Base-by-base conservation (phyloP, 331 rosid genomes). In the Arachis monticola region DNA sequence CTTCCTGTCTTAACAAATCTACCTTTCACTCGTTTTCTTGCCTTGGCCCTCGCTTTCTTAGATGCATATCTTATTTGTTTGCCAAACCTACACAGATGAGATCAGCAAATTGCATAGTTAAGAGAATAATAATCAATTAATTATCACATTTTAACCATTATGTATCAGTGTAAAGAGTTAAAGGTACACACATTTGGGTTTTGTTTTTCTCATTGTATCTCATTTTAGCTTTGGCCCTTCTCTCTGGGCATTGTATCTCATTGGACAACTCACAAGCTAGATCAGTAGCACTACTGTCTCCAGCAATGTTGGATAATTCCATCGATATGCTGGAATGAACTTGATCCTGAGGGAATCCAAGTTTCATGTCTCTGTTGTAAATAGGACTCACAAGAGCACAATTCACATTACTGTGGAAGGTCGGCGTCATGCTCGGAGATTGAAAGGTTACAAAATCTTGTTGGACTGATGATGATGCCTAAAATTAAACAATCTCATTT, bases 21-120 rank as follows among this genome's bases (percentile, higher is more conserved):
- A 52, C 98, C 98, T 79, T 93, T 91, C 67, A 91, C 91, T 3
- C 98, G 91, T 82, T 89, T 93, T 79, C 98, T 83, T 31, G 96
- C 89, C 81, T 93, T 96, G 10, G 98, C 97, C 84, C 98, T 89
- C 60, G 93, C 93, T 82, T 93, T 93, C 60, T 97, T 93, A 65
- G 96, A 91, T 3, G 87, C 94, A 67, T 93, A 93, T 80, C 98
- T 88, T 85, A 93, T 91, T 83, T 93, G 98, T 79, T 93, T 93
- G 48, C 94, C 96, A 87, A 91, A 93, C 79, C 97, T 91, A 80
- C 83, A 83, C 74, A 77, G 27, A 12, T 72, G 79, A 68, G 73
- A 69, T 44, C 48, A 64, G 60, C 71, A 69, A 71, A 32, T 55
- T 44, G 14, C 48, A 55, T n/a, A 32, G n/a, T 58, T 63, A 51